A percentile compares a stretch with the other conserved stretches of the same genome.
Conservation (phyloP, 495 filamentous ascomycete genomes). For the Aspergillus bertholletiae region DNA sequence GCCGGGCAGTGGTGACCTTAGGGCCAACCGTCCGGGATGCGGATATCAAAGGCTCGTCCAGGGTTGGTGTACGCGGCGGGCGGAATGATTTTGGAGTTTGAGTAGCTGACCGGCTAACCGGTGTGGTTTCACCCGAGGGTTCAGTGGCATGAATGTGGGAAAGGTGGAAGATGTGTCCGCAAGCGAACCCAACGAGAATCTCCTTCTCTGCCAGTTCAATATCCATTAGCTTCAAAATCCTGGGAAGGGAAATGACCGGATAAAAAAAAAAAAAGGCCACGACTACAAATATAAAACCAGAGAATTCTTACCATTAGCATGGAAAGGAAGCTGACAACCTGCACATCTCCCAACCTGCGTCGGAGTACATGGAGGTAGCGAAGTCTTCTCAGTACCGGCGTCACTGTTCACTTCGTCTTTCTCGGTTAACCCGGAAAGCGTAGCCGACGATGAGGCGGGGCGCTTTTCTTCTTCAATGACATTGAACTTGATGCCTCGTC, state of each 20-base stretch:
- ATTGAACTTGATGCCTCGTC: conserved; percentile 85
- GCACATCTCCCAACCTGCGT: conserved; percentile 44
- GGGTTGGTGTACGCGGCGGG: conserved; percentile 19
- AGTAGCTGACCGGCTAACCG: conserved; percentile 17
- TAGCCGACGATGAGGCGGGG: conserved; percentile 1
- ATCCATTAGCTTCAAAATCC: not conserved
- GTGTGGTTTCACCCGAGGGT: conserved; percentile 21
- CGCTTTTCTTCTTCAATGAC: conserved; percentile 43
- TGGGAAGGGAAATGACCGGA: not conserved
- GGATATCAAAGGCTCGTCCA: conserved; percentile 20
- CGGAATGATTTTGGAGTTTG: conserved; percentile 29
- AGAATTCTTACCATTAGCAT: conserved; percentile 48
- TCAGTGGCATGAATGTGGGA: conserved; percentile 61
- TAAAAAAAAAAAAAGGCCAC: not conserved
- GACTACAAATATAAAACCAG: not conserved
- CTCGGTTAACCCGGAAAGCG: not conserved
- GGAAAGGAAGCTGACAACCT: conserved; percentile 59
- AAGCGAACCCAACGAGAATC: conserved; percentile 86
- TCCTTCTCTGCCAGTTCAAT: conserved; percentile 52
- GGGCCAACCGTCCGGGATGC: conserved; percentile 64
- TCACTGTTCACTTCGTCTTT: conserved; percentile 11
- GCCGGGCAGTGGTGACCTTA: conserved; percentile 85
- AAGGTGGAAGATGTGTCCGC: conserved; percentile 88
- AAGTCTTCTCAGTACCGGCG: conserved; percentile 18
- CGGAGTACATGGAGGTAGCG: conserved; percentile 1